Base-by-base conservation (phyloP, 2,329 filamentous ascomycete genomes). In the Rutstroemia sydowiana region DNA sequence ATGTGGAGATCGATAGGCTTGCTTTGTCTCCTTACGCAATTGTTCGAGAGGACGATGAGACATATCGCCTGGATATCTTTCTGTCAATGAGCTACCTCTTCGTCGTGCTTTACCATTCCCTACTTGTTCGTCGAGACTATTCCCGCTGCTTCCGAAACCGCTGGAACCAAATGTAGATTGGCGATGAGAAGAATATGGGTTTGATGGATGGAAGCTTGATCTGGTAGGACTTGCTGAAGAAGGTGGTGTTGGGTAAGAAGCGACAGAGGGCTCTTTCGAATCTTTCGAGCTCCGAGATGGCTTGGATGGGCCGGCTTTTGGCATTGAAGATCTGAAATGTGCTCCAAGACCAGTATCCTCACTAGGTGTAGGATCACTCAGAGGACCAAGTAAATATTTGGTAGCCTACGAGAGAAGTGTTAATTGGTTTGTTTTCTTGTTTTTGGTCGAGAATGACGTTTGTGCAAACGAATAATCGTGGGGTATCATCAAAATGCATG, bases 301-400 rank as follows among this genome's bases (percentile, higher is more conserved):
- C 21, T 34, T 37, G 30, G 62, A 48, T 36, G 55, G 34, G 26
- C 47, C 41, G 14, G 59, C n/a, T 44, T 36, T 54, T 31, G 54
- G 40, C 20, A 53, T 26, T 10, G 37, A 48, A 37, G 54, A 55
- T 10, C 16, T 55, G 45, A 63, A 65, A 56, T 79, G 78, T 3
- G 74, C 72, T 53, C 79, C 79, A n/a, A 78, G 77, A 7, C 84
- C 82, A 44, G 80, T 85, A 64, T 86, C 81, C 56, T 84, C 77
- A 55, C 74, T 79, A 13, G 85, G 85, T 56, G 87, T 81, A 9
- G 82, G 82, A 20, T 76, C 83, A 60, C 74, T 81, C 56, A 89
- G 71, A 57, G 85, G 86, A 60, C 86, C 82, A 58, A 88, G 78
- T 41, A 89, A 72, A 63, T 85, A 82, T 62, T 79, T 76, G 48